Percentiles rank a stretch among this genome's conserved stretches.
Conservation (phyloP, 2,329 filamentous ascomycete genomes). For the Calonectria leucothoes region DNA sequence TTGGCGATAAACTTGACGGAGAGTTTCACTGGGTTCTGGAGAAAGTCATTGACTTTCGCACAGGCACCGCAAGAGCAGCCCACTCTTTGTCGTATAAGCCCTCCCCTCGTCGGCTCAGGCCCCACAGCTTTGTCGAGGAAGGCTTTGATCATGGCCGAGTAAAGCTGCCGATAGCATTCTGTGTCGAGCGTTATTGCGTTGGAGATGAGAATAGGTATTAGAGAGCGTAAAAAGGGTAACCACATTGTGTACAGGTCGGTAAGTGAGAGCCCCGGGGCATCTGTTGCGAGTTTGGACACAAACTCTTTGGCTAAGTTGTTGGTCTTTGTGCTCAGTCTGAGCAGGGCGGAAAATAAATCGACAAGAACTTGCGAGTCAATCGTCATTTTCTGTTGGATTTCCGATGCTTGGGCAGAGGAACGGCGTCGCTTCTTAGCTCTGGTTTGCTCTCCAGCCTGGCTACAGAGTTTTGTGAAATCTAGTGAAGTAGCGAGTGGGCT, state of each 20-base stretch:
- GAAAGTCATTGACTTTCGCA: constrained; percentile 40
- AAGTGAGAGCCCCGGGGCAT: constrained; percentile 26
- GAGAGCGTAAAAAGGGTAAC: constrained; percentile 43
- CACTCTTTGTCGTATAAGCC: constrained; percentile 13
- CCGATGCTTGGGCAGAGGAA: background rate
- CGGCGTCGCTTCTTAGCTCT: no score
- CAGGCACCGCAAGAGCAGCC: constrained; percentile 42
- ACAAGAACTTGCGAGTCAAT: constrained; percentile 9
- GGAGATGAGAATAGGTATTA: constrained; percentile 29
- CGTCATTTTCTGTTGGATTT: background rate
- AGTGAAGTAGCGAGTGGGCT: background rate
- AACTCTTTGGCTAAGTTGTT: constrained; percentile 32
- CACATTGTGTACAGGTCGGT: constrained; percentile 40
- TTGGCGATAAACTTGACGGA: constrained; percentile 24
- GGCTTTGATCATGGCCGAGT: constrained; percentile 31
- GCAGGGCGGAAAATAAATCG: constrained; percentile 16
- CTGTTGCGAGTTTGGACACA: constrained; percentile 24
- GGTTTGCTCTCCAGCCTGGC: background rate
- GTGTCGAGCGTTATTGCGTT: constrained; percentile 19
- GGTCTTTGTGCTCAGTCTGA: constrained; percentile 24
- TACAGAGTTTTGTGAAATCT: background rate
- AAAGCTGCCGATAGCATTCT: constrained; percentile 39
- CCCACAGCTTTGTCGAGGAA: constrained; percentile 39
- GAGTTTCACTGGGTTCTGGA: constrained; percentile 22
- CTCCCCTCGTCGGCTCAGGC: constrained; percentile 17